Percentiles rank a stretch among this genome's conserved stretches.
Conservation (phyloP, 805 yeast genomes). For the Ogataea nonfermentans region DNA sequence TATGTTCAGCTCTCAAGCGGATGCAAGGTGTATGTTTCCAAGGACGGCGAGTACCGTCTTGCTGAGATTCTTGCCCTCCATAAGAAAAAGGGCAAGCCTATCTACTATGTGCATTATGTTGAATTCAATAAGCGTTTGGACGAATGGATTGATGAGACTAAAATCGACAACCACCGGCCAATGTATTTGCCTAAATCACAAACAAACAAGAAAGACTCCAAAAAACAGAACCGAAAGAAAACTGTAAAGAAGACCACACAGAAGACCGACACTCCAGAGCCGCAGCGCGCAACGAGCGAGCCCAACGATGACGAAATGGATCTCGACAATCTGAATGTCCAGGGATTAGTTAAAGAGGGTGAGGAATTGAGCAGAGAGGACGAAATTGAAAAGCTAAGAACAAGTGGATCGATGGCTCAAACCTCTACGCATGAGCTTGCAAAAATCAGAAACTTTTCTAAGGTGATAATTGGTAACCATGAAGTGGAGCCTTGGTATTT, state of each 20-base stretch:
- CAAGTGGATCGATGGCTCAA: slow-evolving; percentile 98
- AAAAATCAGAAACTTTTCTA: slow-evolving; percentile 77
- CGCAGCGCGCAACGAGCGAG: slow-evolving; percentile 11
- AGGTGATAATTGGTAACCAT: slow-evolving; percentile 81
- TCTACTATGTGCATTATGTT: slow-evolving; percentile 89
- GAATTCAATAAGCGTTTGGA: slow-evolving; percentile 95
- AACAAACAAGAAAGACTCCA: slow-evolving; percentile 29
- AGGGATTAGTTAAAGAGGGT: slow-evolving; percentile 62
- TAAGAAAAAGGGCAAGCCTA: slow-evolving; percentile 69
- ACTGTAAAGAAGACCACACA: slow-evolving; percentile 14
- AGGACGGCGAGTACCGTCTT: slow-evolving; percentile 73
- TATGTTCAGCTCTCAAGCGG: slow-evolving; percentile 63
- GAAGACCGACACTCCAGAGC: slow-evolving; percentile 12
- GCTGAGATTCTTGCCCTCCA: slow-evolving; percentile 86
- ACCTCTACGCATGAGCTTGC: slow-evolving; percentile 79
- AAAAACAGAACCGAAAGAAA: slow-evolving; percentile 33
- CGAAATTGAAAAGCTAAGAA: slow-evolving; percentile 86
- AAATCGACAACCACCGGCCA: slow-evolving; percentile 70
- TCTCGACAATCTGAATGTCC: slow-evolving; percentile 79
- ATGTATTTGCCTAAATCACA: slow-evolving; percentile 67
- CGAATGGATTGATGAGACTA: slow-evolving; percentile 80
- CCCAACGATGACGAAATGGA: slow-evolving; percentile 68
- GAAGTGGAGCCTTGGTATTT: slow-evolving; percentile 99
- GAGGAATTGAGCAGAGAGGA: slow-evolving; percentile 83
- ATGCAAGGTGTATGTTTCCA: slow-evolving; percentile 76